Evolutionary conservation across 2,329 filamentous ascomycete species (phyloP), one percentile per base, ranked within the genome.

Genomic region (Aureobasidium pullulans): DNA sequence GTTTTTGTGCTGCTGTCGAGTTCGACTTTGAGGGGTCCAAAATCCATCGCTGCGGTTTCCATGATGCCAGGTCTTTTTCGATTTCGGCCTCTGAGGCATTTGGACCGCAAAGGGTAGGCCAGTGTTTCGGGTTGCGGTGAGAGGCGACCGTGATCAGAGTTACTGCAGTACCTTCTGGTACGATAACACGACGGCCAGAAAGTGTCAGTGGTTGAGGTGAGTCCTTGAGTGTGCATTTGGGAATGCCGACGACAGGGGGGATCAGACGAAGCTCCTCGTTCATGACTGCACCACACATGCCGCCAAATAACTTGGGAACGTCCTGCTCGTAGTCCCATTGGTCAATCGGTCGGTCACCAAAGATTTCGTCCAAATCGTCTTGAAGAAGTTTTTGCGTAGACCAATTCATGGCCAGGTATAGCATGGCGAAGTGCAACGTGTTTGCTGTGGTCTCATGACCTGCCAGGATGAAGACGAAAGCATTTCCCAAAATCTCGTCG

Each of bases 381-480:
- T 93, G 89, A 3, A 93, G 72, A 6, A 77, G 77, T 28, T 81
- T 79, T 68, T 94, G 89, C 1, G 81, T 81, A 1, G 76, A 72
- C 6, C 83, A 83, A 65, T 86, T 80, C 65, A 84, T 81, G 13
- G 88, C 89, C 6, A 93, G 79, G 65, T 84, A 80, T 37, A 90
- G 69, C 4, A 91, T 72, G 2, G 84, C 79, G 69, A 89, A 91
- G 72, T 92, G 86, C 40, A 91, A 77, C 4, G 83, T 81, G 70
- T 89, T 90, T 49, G 88, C 88, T 1, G 88, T 88, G 1, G 89
- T 92, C 72, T 94, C 89, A 71, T 94, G 88, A 11, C 89, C 89
- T 0, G 89, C 89, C 1, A 92, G 77, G 62, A 82, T 79, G 62
- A 83, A 74, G 50, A 81, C 77, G 61, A 82, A 82, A 23, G 87